Conservation (phyloP, 768 basidiomycete genomes). For the Boletus edulis region DNA sequence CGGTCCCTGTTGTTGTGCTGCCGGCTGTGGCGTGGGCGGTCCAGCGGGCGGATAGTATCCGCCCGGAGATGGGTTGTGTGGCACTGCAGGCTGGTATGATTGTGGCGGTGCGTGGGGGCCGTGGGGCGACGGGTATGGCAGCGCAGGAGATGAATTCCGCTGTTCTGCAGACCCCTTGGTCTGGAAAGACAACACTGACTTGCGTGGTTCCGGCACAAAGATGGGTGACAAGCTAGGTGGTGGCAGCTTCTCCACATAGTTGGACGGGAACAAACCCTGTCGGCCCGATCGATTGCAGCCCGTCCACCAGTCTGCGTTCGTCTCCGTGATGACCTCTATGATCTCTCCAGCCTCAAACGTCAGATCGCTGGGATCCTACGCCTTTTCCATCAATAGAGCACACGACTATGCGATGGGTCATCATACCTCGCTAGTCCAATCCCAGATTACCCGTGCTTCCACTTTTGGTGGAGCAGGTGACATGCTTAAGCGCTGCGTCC, state of each 20-base stretch:
- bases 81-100: conserved; percentile 4
- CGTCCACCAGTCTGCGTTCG: conserved; percentile 90
- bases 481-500: conserved; percentile 22
- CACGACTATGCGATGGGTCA: not conserved
- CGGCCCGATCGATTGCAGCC: conserved; percentile 58
- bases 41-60: conserved; percentile 17
- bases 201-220: conserved; percentile 23
- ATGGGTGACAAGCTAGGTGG: conserved; percentile 19
- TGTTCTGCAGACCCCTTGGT: conserved; percentile 9
- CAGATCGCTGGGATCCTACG: conserved; percentile 74
- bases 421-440: conserved; percentile 29
- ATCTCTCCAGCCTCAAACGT: conserved; percentile 72
- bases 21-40: conserved; percentile 34
- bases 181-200: conserved; percentile 8
- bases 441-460: conserved; percentile 31
- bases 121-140: conserved; percentile 14
- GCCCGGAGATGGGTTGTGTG: conserved; percentile 12
- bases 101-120: conserved; percentile 7
- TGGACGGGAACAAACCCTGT: conserved; percentile 76
- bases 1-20: conserved; percentile 30
- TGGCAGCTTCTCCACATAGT: conserved; percentile 64
- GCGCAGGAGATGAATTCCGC: conserved; percentile 17
- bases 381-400: conserved; percentile 3
- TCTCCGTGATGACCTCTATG: conserved; percentile 78
- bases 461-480: conserved; percentile 24